Evolutionary conservation across 352 stramenopile species (phyloP).

Genomic region (Thraustotheca clavata): DNA sequence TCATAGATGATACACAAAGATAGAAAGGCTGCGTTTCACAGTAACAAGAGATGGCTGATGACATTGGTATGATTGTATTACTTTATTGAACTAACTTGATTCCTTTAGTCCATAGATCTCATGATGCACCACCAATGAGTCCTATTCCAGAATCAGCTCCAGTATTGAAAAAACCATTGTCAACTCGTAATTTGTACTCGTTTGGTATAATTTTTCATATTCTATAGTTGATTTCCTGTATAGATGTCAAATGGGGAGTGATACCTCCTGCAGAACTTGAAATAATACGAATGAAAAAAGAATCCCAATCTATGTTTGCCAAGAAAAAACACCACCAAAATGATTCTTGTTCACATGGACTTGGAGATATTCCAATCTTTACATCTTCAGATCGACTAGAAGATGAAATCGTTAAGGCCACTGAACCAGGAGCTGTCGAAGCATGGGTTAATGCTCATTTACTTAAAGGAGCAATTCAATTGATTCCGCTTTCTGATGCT

Average conservation of each 20-base stretch:
- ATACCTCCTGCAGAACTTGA: constrained; percentile 57
- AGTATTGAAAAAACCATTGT: too few species aligned
- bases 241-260: neutral
- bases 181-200: too few species aligned
- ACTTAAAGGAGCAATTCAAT: neutral
- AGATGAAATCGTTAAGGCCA: constrained; percentile 9
- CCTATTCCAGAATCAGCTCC: too few species aligned
- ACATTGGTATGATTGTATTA: too few species aligned
- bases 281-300: constrained; percentile 60
- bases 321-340: constrained; percentile 17
- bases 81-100: too few species aligned
- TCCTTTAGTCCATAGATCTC: too few species aligned
- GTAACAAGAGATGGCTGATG: too few species aligned
- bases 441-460: constrained; percentile 75
- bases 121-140: too few species aligned
- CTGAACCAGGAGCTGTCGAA: constrained; percentile 30
- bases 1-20: too few species aligned
- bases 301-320: constrained; percentile 28
- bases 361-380: constrained; percentile 8
- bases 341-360: neutral
- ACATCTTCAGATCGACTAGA: constrained; percentile 5
- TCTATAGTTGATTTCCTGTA: too few species aligned
- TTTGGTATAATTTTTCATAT: too few species aligned
- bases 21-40: too few species aligned
- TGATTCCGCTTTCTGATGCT: constrained; percentile 17